Percentiles rank a stretch among this genome's conserved stretches.
phyloP scores from a whole-genome alignment of 2,329 filamentous ascomycete species.

The Talaromyces sp. region DNA sequence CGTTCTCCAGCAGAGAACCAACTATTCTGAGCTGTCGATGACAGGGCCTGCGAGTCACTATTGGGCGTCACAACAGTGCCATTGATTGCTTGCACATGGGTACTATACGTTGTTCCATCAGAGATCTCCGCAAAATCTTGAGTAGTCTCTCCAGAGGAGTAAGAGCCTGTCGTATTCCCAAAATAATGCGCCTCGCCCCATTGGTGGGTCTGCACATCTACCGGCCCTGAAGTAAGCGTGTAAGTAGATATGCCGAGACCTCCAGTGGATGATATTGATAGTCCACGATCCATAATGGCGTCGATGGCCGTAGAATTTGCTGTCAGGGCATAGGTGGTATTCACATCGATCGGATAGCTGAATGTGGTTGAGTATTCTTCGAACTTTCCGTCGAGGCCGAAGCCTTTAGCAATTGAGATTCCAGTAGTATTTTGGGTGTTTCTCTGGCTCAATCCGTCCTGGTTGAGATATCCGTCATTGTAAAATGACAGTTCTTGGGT shows the following conservation, averaged over 20 bases:
- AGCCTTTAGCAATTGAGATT: conserved; percentile 22
- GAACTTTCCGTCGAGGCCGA: conserved; percentile 37
- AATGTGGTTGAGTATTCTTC: conserved; percentile 40
- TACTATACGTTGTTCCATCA: conserved; percentile 23
- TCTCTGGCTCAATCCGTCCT: conserved; percentile 54
- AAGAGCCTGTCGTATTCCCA: conserved; percentile 24
- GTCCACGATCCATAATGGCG: conserved; percentile 49
- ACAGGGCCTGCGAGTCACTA: conserved; percentile 5
- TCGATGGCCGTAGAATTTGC: conserved; percentile 50
- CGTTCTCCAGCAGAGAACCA: conserved; percentile 15
- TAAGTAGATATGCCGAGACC: conserved; percentile 56
- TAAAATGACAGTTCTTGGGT: conserved; percentile 55
- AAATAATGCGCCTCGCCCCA: conserved; percentile 29
- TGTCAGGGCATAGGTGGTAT: conserved; percentile 48
- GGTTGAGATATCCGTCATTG: conserved; percentile 55
- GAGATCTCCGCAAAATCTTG: conserved; percentile 26
- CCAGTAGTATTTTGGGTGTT: conserved; percentile 53
- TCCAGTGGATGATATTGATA: conserved; percentile 43
- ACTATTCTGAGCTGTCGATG: conserved; percentile 6
- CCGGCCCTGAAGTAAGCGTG: conserved; percentile 45
- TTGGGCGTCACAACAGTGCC: conserved; percentile 25
- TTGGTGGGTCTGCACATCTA: conserved; percentile 27
- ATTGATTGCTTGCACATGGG: conserved; percentile 27
- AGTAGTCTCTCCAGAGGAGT: conserved; percentile 28
- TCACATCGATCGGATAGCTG: conserved; percentile 60